Percentiles rank a stretch among this genome's conserved stretches.
phyloP scores from a whole-genome alignment of 164 flowering plant genomes.

The Houttuynia cordata region DNA sequence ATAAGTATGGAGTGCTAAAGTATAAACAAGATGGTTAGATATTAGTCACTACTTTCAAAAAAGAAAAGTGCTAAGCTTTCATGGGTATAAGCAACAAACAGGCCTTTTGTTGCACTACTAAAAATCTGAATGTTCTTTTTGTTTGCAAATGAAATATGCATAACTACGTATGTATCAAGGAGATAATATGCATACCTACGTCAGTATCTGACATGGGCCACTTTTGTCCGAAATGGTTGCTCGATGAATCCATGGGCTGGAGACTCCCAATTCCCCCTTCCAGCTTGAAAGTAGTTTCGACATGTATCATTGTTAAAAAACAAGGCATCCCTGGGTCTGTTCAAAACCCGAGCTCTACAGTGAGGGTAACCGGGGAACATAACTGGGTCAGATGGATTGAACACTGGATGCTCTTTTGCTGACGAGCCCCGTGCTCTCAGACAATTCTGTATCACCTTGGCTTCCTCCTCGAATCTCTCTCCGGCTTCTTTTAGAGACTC shows the following conservation, averaged over 20 bases:
- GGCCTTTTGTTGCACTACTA: too few species aligned
- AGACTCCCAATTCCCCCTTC: conserved; percentile 22
- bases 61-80: too few species aligned
- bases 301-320: conserved; percentile 9
- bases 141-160: too few species aligned
- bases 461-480: conserved; percentile 48
- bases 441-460: conserved; percentile 41
- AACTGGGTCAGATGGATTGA: conserved; percentile 26
- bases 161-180: too few species aligned
- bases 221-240: background rate
- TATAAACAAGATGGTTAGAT: too few species aligned
- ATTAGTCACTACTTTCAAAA: too few species aligned
- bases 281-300: conserved; percentile 6
- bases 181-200: too few species aligned
- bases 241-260: conserved; percentile 34
- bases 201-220: conserved; percentile 4
- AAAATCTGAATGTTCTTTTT: too few species aligned
- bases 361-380: conserved; percentile 20
- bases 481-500: conserved; percentile 25
- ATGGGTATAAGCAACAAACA: too few species aligned
- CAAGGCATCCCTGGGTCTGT: conserved; percentile 17
- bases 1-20: too few species aligned
- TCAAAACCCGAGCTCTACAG: conserved; percentile 11
- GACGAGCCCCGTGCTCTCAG: conserved; percentile 20
- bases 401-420: conserved; percentile 32